A percentile compares a stretch with the other conserved stretches of the same genome.
Conservation (phyloP, 495 filamentous ascomycete genomes). For the Penicillium longicatenatum region DNA sequence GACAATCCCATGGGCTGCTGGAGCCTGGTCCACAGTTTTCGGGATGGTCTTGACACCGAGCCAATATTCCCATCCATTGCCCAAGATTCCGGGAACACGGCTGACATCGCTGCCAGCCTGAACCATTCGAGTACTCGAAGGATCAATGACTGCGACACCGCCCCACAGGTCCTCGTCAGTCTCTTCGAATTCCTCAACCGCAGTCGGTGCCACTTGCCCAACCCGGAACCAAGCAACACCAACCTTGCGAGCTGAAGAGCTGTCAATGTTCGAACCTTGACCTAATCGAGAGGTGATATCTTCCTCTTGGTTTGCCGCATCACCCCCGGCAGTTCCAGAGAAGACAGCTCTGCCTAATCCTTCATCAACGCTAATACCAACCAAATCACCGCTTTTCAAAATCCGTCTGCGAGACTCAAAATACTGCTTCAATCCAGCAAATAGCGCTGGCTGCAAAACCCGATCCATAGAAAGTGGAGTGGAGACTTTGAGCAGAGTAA, state of each 20-base stretch:
- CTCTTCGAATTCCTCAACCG: constrained; percentile 58
- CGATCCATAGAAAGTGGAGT: constrained; percentile 86
- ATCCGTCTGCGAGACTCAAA: constrained; percentile 79
- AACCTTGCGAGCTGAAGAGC: constrained; percentile 36
- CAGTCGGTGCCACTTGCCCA: constrained; percentile 63
- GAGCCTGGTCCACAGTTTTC: constrained; percentile 34
- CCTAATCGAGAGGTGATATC: constrained; percentile 57
- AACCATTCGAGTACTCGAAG: constrained; percentile 79
- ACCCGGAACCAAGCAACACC: constrained; percentile 91
- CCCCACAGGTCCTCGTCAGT: constrained; percentile 74
- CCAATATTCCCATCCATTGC: constrained; percentile 84
- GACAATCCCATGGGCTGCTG: constrained; percentile 46
- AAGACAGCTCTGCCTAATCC: constrained; percentile 75
- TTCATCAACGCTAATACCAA: constrained; percentile 84
- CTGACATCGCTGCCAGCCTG: constrained; percentile 82
- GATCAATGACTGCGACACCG: constrained; percentile 79
- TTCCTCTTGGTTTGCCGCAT: constrained; percentile 62
- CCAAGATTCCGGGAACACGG: constrained; percentile 70
- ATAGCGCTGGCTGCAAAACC: constrained; percentile 76
- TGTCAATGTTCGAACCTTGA: constrained; percentile 30
- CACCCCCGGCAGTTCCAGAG: constrained; percentile 53
- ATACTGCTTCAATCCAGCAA: constrained; percentile 80
- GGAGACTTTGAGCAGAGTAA: constrained; percentile 85
- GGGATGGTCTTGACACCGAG: constrained; percentile 67
- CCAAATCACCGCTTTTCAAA: constrained; percentile 80